Percentiles rank a stretch among this genome's conserved stretches.
phyloP scores from a whole-genome alignment of 2,329 filamentous ascomycete genomes.

The Alternaria postmessia region DNA sequence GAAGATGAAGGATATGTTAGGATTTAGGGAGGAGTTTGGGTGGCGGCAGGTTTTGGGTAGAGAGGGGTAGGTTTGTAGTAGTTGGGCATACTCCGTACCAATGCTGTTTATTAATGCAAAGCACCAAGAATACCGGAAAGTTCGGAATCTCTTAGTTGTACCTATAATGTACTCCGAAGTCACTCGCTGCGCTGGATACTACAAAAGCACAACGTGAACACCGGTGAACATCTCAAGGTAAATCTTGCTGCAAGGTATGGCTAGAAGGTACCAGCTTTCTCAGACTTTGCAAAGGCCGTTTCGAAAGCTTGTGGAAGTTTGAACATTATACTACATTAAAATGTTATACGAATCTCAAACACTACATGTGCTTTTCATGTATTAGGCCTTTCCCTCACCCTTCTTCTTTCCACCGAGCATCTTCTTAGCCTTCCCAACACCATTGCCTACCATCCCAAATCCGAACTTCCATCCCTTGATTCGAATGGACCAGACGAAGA shows the following conservation, averaged over 20 bases:
- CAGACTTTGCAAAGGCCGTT: background rate
- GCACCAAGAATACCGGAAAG: background rate
- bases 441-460: conserved; percentile 62
- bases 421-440: conserved; percentile 24
- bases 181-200: background rate
- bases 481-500: conserved; percentile 78
- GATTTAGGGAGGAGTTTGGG: conserved; percentile 65
- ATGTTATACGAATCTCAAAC: background rate
- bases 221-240: background rate
- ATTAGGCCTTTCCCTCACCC: conserved; percentile 9
- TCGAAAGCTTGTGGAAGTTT: background rate
- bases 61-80: background rate
- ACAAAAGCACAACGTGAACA: background rate
- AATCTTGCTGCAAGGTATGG: background rate
- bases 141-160: background rate
- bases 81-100: no score
- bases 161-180: background rate
- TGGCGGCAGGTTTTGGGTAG: conserved; percentile 50
- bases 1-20: conserved; percentile 65
- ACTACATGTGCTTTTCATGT: background rate
- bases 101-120: background rate
- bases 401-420: conserved; percentile 18
- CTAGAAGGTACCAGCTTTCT: background rate
- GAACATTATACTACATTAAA: background rate
- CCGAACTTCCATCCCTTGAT: conserved; percentile 76